Conservation (phyloP, 805 yeast genomes). For the Cyberlindnera petersonii region DNA sequence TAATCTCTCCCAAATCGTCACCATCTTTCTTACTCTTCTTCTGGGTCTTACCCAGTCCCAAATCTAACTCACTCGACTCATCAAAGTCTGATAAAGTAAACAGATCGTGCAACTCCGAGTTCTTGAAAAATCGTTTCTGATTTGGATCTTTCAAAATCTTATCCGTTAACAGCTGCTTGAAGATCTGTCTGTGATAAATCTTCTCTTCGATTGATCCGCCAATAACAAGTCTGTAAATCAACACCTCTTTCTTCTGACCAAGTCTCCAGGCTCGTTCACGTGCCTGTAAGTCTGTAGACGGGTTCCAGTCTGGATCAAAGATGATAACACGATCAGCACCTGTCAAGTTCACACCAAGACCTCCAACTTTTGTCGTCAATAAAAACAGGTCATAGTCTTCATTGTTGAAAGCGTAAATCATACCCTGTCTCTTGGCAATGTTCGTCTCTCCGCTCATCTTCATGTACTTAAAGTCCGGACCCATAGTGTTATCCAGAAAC, state of each 20-base stretch:
- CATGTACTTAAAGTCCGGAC: constrained; percentile 45
- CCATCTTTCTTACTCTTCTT: constrained; percentile 35
- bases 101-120: constrained; percentile 85
- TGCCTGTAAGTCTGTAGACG: constrained; percentile 95
- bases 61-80: constrained; percentile 43
- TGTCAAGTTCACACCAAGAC: constrained; percentile 87
- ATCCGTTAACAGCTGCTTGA: constrained; percentile 89
- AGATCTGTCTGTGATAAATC: constrained; percentile 93
- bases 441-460: constrained; percentile 96
- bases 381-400: constrained; percentile 63
- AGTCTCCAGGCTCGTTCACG: constrained; percentile 96
- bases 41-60: constrained; percentile 49
- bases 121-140: constrained; percentile 87
- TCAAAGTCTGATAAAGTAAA: constrained; percentile 74
- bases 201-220: constrained; percentile 96
- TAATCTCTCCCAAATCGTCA: constrained; percentile 67
- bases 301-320: constrained; percentile 98
- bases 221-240: constrained; percentile 86
- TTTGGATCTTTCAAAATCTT: constrained; percentile 94
- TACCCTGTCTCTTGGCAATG: constrained; percentile 65
- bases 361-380: constrained; percentile 93
- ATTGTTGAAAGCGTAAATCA: constrained; percentile 78
- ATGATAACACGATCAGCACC: constrained; percentile 95
- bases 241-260: constrained; percentile 90
- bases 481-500: constrained; percentile 44